Conservation (phyloP, 164 flowering plant genomes). For the Vitis riparia region DNA sequence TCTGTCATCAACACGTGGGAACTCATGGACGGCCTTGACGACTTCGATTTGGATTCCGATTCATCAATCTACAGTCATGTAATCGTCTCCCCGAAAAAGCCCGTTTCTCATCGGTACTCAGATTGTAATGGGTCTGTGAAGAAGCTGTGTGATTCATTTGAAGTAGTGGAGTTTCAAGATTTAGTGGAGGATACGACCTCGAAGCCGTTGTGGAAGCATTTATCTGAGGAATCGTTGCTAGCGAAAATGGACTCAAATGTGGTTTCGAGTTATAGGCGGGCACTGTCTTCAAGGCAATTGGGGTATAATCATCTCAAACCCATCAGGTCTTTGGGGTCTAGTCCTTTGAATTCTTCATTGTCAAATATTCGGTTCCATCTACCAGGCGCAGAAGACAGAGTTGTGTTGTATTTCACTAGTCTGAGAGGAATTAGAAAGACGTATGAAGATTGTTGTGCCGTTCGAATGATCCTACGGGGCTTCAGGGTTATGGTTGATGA, state of each 20-base stretch:
- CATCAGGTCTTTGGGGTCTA: constrained; percentile 20
- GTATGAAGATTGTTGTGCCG: constrained; percentile 79
- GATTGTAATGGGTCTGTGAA: constrained; percentile 14
- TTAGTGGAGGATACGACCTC: constrained; percentile 5
- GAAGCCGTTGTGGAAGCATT: constrained; percentile 82
- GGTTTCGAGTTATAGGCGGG: constrained; percentile 47
- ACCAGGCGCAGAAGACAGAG: constrained; percentile 41
- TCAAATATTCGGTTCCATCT: constrained; percentile 13
- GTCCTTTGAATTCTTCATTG: constrained; percentile 19
- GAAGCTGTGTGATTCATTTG: constrained; percentile 17
- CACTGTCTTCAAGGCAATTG: constrained; percentile 42
- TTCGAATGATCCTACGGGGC: constrained; percentile 67
- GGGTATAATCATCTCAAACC: constrained; percentile 17
- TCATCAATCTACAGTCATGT: background rate
- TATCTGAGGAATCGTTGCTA: constrained; percentile 71
- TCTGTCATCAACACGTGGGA: constrained; percentile 86
- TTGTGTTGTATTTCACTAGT: constrained; percentile 80
- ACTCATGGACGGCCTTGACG: constrained; percentile 86
- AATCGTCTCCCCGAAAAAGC: constrained; percentile 17
- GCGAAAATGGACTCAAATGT: constrained; percentile 74
- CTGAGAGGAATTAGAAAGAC: constrained; percentile 84
- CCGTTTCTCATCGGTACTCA: constrained; percentile 8
- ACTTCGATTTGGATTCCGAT: constrained; percentile 22
- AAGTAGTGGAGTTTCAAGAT: constrained; percentile 5
- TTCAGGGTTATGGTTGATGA: constrained; percentile 80